Percentiles rank a stretch among this genome's conserved stretches.
Evolutionary conservation across 768 basidiomycete species (phyloP).

Genomic region (Lyophyllum semitale): DNA sequence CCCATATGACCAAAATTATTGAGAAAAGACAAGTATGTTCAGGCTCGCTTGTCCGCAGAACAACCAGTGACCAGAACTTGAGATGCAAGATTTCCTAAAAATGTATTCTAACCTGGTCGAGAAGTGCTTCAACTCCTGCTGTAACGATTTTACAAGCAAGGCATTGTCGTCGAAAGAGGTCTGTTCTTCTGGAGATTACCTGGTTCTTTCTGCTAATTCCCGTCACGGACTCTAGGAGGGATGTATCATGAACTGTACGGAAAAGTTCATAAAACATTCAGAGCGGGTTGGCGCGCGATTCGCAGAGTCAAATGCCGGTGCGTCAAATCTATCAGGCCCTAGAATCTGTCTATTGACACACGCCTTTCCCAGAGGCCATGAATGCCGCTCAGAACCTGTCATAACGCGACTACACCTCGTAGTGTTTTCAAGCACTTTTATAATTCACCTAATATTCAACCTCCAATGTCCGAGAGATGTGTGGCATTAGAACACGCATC

Average conservation of each 20-base stretch:
- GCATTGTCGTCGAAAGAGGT: conserved; percentile 94
- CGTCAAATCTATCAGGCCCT: conserved; percentile 26
- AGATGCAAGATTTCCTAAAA: conserved; percentile 99
- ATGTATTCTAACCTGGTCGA: conserved; percentile 95
- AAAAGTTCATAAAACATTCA: conserved; percentile 97
- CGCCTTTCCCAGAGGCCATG: conserved; percentile 18
- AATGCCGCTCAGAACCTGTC: conserved; percentile 38
- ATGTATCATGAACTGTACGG: conserved; percentile 91
- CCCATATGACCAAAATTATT: conserved; percentile 92
- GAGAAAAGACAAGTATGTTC: conserved; percentile 90
- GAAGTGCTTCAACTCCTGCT: conserved; percentile 93
- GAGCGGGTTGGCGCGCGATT: conserved; percentile 92
- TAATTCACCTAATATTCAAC: conserved; percentile 9
- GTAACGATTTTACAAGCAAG: conserved; percentile 96
- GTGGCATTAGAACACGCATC: too few species aligned
- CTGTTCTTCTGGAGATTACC: background rate
- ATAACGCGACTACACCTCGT: conserved; percentile 20
- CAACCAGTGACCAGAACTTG: conserved; percentile 11
- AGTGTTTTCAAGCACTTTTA: conserved; percentile 5
- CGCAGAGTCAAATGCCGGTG: conserved; percentile 90
- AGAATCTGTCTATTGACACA: background rate
- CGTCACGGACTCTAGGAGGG: conserved; percentile 56
- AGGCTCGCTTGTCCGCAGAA: background rate
- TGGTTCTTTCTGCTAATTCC: background rate
- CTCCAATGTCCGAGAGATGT: background rate